Evolutionary conservation across 495 filamentous ascomycete species (phyloP).

Genomic region (Chaetomidium leptoderma): DNA sequence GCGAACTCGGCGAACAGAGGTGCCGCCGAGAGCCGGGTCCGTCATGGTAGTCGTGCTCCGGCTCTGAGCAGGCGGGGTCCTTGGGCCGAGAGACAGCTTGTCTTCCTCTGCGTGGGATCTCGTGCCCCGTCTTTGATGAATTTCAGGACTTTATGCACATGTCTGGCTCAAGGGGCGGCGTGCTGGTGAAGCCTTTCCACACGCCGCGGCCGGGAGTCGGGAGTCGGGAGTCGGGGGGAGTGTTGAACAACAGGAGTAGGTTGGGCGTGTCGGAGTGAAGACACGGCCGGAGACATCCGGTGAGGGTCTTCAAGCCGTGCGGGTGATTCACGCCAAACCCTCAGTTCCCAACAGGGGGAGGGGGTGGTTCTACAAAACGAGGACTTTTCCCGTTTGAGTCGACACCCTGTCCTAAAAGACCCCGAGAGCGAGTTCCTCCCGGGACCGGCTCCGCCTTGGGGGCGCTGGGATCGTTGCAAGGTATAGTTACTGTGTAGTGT

Average conservation of each 20-base stretch:
- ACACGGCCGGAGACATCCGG: slow-evolving; percentile 8
- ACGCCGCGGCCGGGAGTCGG: slow-evolving; percentile 7
- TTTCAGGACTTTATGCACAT: background rate
- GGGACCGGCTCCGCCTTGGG: slow-evolving; percentile 14
- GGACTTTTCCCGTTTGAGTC: slow-evolving; percentile 24
- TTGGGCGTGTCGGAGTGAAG: slow-evolving; percentile 4
- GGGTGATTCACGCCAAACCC: slow-evolving; percentile 7
- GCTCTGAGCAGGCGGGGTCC: background rate
- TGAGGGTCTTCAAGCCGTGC: slow-evolving; percentile 10
- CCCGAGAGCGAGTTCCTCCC: slow-evolving; percentile 1
- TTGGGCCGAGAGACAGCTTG: background rate
- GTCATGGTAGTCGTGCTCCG: slow-evolving; percentile 19
- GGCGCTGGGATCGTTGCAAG: background rate
- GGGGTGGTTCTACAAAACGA: slow-evolving; percentile 21
- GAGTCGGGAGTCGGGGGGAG: slow-evolving; percentile 1
- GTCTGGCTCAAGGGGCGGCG: slow-evolving; percentile 3
- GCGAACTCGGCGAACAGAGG: slow-evolving; percentile 21
- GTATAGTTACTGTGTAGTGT: background rate
- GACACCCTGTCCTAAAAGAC: slow-evolving; percentile 13
- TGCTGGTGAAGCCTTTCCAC: slow-evolving; percentile 3
- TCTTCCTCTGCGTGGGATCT: slow-evolving; percentile 2
- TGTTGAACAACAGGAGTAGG: slow-evolving; percentile 5
- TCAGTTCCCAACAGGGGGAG: slow-evolving; percentile 15
- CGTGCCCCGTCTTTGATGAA: slow-evolving; percentile 9
- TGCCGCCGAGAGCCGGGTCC: slow-evolving; percentile 14